Conservation (phyloP, 768 basidiomycete genomes). For the Calocera viscosa region DNA sequence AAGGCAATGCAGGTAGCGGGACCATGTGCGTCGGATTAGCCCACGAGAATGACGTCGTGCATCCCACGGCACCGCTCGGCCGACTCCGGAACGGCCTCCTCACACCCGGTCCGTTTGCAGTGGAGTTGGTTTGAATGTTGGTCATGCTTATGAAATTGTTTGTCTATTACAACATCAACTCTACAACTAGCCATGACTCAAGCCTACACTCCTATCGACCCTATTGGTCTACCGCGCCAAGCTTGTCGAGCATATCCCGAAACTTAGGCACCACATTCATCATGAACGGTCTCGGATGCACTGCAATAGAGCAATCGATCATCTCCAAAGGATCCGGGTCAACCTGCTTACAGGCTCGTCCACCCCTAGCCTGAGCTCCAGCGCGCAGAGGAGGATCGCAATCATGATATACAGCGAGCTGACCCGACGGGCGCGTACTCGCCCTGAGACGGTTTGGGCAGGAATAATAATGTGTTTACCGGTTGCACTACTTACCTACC, state of each 20-base stretch:
- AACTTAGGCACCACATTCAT: not conserved
- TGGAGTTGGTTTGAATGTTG: too few relatives aligned
- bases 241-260: not conserved
- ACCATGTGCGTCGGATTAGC: not conserved
- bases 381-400: not conserved
- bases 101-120: too few relatives aligned
- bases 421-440: not conserved
- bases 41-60: not conserved
- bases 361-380: not conserved
- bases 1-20: not conserved
- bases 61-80: not conserved
- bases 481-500: too few relatives aligned
- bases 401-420: not conserved
- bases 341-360: not conserved
- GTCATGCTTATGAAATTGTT: too few relatives aligned
- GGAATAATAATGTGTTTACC: too few relatives aligned
- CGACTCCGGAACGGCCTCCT: too few relatives aligned
- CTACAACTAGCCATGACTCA: too few relatives aligned
- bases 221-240: not conserved
- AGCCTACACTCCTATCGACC: too few relatives aligned
- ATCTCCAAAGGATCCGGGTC: not conserved
- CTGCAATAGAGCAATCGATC: not conserved
- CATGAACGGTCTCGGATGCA: not conserved
- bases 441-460: not conserved
- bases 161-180: too few relatives aligned